phyloP scores from a whole-genome alignment of 257 asterid species.

The Nicotiana attenuata region DNA sequence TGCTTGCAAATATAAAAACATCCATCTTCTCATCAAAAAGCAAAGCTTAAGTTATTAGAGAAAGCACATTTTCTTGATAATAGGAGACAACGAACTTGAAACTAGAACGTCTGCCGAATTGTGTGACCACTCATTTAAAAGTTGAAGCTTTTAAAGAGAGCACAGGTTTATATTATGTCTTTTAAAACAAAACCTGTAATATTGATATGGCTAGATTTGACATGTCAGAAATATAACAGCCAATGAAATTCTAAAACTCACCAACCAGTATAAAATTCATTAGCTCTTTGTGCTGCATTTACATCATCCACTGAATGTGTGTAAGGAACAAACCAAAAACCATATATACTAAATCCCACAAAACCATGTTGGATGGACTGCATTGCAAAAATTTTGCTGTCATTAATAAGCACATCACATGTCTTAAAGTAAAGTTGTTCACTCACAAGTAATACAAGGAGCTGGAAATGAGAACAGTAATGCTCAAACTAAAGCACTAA shows the following conservation, averaged over 20 bases:
- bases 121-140: no score
- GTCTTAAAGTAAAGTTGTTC: neutral
- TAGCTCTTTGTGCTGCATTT: conserved; percentile 42
- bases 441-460: neutral
- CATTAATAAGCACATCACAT: neutral
- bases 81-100: no score
- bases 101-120: no score
- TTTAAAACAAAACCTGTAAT: neutral
- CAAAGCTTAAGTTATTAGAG: neutral
- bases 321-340: conserved; percentile 31
- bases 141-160: no score
- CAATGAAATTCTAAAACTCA: conserved; percentile 14
- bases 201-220: neutral
- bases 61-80: neutral
- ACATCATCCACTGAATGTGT: conserved; percentile 36
- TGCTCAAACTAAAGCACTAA: neutral
- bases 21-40: neutral
- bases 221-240: no score
- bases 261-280: conserved; percentile 51
- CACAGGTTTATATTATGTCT: no score
- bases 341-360: conserved; percentile 44
- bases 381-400: conserved; percentile 2
- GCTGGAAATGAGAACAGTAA: neutral
- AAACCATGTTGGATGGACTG: conserved; percentile 53
- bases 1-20: neutral